A percentile compares a stretch with the other conserved stretches of the same genome.
Conservation (phyloP, 2,329 filamentous ascomycete species). For the Beauveria rudraprayagi region DNA sequence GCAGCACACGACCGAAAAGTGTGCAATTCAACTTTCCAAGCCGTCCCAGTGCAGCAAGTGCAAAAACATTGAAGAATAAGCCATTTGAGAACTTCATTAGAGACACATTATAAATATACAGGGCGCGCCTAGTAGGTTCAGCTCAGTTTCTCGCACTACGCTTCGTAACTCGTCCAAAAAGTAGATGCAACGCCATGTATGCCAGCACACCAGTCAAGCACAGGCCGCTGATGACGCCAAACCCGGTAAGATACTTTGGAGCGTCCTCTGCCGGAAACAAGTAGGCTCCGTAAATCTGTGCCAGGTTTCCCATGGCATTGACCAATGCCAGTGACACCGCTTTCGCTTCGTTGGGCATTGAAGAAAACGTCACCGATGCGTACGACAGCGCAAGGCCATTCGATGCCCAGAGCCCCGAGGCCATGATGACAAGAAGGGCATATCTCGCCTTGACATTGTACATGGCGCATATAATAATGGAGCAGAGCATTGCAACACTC, state of each 20-base stretch:
- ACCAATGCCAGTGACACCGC: conserved; percentile 40
- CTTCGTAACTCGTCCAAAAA: neutral
- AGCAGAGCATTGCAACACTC: conserved; percentile 26
- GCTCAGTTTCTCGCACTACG: neutral
- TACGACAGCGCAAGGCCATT: conserved; percentile 45
- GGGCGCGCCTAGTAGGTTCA: too few species aligned
- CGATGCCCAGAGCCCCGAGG: conserved; percentile 43
- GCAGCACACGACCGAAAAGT: too few species aligned
- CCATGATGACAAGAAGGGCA: conserved; percentile 47
- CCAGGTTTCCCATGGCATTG: conserved; percentile 43
- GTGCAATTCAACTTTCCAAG: too few species aligned
- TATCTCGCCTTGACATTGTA: conserved; percentile 47
- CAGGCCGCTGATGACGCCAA: conserved; percentile 21
- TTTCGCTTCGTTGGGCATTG: conserved; percentile 35
- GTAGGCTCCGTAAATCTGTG: conserved; percentile 44
- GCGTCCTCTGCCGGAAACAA: conserved; percentile 37
- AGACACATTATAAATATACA: too few species aligned
- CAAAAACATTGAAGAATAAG: too few species aligned
- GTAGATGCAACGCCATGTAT: conserved; percentile 10
- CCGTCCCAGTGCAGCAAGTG: too few species aligned
- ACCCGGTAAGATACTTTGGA: conserved; percentile 38
- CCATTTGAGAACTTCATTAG: too few species aligned
- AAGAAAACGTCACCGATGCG: conserved; percentile 41
- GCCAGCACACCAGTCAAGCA: conserved; percentile 11
- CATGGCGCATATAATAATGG: conserved; percentile 32